phyloP scores from a whole-genome alignment of 2,329 filamentous ascomycete species.

The Didymella lethalis region DNA sequence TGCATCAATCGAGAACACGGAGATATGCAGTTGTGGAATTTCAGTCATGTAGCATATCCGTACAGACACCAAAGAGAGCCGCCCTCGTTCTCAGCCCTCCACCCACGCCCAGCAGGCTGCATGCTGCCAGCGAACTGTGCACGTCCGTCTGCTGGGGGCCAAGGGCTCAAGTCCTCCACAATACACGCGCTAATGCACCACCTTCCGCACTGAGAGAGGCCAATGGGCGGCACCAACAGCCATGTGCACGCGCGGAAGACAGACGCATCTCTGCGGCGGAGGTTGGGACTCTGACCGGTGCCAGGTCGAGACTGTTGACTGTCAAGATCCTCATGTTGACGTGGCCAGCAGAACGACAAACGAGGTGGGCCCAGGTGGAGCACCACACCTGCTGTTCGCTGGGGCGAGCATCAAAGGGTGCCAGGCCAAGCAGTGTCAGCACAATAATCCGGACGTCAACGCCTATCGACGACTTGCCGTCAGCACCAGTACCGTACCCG shows the following conservation, averaged over 20 bases:
- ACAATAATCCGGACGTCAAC: slow-evolving; percentile 1
- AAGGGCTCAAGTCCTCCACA: slow-evolving; percentile 14
- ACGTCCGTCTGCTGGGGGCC: slow-evolving; percentile 16
- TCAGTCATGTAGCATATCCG: neutral
- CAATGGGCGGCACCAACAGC: slow-evolving; percentile 17
- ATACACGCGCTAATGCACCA: slow-evolving; percentile 19
- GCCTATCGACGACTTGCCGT: slow-evolving; percentile 8
- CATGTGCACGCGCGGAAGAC: slow-evolving; percentile 17
- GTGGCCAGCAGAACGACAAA: slow-evolving; percentile 12
- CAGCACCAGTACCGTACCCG: slow-evolving; percentile 12
- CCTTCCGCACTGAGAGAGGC: slow-evolving; percentile 10
- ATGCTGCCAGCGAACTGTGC: slow-evolving; percentile 20
- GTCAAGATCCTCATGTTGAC: slow-evolving; percentile 13
- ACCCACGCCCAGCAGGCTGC: slow-evolving; percentile 1
- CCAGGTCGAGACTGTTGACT: slow-evolving; percentile 8
- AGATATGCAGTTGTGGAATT: neutral
- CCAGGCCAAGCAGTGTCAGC: neutral
- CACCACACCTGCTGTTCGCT: neutral
- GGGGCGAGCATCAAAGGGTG: neutral
- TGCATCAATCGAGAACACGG: neutral
- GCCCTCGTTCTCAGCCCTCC: slow-evolving; percentile 5
- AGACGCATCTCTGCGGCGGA: slow-evolving; percentile 20
- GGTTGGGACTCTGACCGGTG: slow-evolving; percentile 17
- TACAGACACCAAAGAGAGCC: neutral
- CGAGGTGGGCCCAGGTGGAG: slow-evolving; percentile 10